Percentiles rank a stretch among this genome's conserved stretches.
These are phyloP conservation scores for Penicillium griseofulvum DNA, from an alignment of 2,329 filamentous ascomycete genomes.

Conservation along the genomic window DNA sequence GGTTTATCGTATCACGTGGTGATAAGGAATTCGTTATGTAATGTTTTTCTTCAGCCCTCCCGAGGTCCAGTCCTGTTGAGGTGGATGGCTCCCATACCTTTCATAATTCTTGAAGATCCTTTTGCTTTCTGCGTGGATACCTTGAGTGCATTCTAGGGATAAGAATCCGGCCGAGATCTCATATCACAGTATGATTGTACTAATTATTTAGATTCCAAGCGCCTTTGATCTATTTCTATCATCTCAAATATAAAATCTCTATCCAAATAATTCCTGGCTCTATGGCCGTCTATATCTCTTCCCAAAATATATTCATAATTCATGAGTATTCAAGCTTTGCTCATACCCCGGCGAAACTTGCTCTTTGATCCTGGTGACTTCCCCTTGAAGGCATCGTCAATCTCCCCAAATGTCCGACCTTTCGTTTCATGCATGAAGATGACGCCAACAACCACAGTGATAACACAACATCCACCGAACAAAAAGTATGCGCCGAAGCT, in stretches of 20 bases:
- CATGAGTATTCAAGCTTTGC: neutral
- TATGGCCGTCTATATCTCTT: neutral
- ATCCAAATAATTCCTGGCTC: neutral
- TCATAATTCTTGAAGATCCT: no score
- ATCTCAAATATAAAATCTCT: no score
- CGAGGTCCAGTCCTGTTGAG: no score
- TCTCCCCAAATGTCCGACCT: conserved; percentile 50
- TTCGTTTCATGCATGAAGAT: conserved; percentile 53
- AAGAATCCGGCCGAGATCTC: no score
- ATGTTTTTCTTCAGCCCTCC: no score
- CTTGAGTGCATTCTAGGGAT: no score
- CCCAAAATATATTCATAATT: neutral
- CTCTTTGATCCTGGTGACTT: conserved; percentile 4
- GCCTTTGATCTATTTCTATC: no score
- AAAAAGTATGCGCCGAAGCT: conserved; percentile 49
- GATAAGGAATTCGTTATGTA: neutral
- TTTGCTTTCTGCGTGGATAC: no score
- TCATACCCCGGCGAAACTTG: neutral
- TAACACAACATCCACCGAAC: conserved; percentile 43
- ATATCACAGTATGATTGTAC: no score
- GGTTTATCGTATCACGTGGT: neutral
- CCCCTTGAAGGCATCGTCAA: conserved; percentile 48
- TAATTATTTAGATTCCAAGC: no score
- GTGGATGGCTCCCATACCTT: no score
- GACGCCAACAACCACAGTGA: conserved; percentile 40